A percentile compares a stretch with the other conserved stretches of the same genome.
phyloP scores from a whole-genome alignment of 2,329 filamentous ascomycete species.

The Aureobasidium sp. region DNA sequence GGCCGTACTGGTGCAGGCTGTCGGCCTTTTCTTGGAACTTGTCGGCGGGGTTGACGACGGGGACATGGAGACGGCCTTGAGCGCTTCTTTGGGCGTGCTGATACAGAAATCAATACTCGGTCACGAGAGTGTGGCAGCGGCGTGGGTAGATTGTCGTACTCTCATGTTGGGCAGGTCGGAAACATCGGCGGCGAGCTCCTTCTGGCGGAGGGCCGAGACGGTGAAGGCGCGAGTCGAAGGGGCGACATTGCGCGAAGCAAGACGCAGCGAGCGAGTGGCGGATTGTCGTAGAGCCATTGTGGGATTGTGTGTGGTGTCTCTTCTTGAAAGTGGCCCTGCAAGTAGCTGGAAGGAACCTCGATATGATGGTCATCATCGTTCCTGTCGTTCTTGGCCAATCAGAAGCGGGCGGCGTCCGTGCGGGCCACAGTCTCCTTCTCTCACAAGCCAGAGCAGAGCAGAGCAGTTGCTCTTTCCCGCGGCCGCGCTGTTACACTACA shows the following conservation, averaged over 20 bases:
- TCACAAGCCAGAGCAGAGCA: not conserved
- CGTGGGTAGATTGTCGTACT: slow-evolving; percentile 24
- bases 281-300: slow-evolving; percentile 37
- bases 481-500: slow-evolving; percentile 14
- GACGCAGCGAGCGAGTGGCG: slow-evolving; percentile 25
- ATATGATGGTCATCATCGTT: slow-evolving; percentile 6
- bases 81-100: slow-evolving; percentile 38
- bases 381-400: slow-evolving; percentile 4
- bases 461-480: slow-evolving; percentile 15
- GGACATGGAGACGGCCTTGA: slow-evolving; percentile 57
- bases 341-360: not conserved
- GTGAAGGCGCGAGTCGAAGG: slow-evolving; percentile 35
- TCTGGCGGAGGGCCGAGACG: slow-evolving; percentile 35
- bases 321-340: not conserved
- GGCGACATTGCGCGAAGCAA: slow-evolving; percentile 15
- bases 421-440: slow-evolving; percentile 1
- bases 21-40: slow-evolving; percentile 85
- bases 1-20: slow-evolving; percentile 84
- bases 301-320: not conserved
- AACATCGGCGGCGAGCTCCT: slow-evolving; percentile 37
- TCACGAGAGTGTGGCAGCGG: not conserved
- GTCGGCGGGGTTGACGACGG: slow-evolving; percentile 85
- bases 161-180: slow-evolving; percentile 42
- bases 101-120: slow-evolving; percentile 10
- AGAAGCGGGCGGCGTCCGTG: not conserved